These are phyloP conservation scores for Hymenoscyphus fructigenus DNA, from an alignment of 2,329 filamentous ascomycete species.

Conservation along the genomic window DNA sequence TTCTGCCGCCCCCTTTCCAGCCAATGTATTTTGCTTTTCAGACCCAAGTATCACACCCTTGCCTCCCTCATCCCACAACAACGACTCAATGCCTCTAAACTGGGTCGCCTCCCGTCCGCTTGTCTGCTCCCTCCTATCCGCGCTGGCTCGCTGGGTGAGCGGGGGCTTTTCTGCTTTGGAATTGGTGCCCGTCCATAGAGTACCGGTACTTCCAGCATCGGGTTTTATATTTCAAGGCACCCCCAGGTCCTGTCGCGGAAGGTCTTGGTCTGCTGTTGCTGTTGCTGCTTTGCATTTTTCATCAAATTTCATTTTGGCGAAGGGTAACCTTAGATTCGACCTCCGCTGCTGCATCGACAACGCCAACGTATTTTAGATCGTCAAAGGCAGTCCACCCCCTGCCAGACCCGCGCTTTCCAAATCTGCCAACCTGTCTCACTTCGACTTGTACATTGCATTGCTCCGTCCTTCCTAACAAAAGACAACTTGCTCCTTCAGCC, in stretches of 20 bases:
- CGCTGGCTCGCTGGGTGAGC: not conserved
- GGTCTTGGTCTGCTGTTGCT: not conserved
- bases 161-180: not conserved
- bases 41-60: slow-evolving; percentile 1
- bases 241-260: not conserved
- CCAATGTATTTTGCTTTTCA: not conserved
- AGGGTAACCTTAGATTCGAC: slow-evolving; percentile 3
- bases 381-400: not conserved
- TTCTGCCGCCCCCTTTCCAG: not conserved
- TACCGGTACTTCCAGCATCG: not conserved
- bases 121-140: not conserved
- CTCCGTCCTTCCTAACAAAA: not conserved
- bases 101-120: not conserved
- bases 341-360: not conserved
- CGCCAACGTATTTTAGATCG: not conserved
- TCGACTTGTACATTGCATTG: slow-evolving; percentile 13
- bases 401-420: not conserved
- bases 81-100: not conserved
- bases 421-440: not conserved
- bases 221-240: slow-evolving; percentile 2
- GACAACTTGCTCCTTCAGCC: not conserved
- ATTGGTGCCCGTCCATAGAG: not conserved
- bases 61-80: not conserved
- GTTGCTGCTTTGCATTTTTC: slow-evolving; percentile 7
- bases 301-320: slow-evolving; percentile 12